Evolutionary conservation across 2,329 filamentous ascomycete species (phyloP).

Genomic region (Scleromitrula shiraiana): DNA sequence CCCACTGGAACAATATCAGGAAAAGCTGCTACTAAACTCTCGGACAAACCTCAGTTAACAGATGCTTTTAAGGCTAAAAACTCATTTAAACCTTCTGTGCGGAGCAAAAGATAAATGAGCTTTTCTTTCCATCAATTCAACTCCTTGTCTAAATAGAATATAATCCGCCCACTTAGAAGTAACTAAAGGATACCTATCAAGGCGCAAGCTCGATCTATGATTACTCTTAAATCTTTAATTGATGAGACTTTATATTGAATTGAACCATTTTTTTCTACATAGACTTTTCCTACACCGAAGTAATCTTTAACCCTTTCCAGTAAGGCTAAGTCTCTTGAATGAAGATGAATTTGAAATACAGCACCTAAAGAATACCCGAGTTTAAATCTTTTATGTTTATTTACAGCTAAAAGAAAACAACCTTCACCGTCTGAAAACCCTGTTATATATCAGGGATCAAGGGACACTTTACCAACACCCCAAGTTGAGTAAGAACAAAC

Average conservation of each 20-base stretch:
- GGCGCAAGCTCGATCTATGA: neutral
- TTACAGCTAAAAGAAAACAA: too few relatives aligned
- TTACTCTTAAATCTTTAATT: neutral
- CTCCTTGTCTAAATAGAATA: neutral
- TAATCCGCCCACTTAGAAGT: neutral
- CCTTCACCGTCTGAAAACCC: neutral
- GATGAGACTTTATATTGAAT: neutral
- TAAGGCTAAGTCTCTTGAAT: neutral
- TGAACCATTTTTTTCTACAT: neutral
- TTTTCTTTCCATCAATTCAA: too few relatives aligned
- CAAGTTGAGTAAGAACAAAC: neutral
- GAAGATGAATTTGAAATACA: neutral
- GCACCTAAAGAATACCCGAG: too few relatives aligned
- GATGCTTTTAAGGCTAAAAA: too few relatives aligned
- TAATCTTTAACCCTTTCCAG: neutral
- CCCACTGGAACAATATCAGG: neutral
- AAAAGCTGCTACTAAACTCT: neutral
- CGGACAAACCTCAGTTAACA: neutral
- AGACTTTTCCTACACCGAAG: neutral
- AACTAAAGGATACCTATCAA: neutral
- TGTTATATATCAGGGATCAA: neutral
- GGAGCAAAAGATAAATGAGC: too few relatives aligned
- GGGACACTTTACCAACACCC: neutral
- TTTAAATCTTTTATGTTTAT: too few relatives aligned
- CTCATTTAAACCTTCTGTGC: too few relatives aligned